Percentiles rank a stretch among this genome's conserved stretches.
phyloP scores from a whole-genome alignment of 2,329 filamentous ascomycete genomes.

The Colletotrichum plurivorum region DNA sequence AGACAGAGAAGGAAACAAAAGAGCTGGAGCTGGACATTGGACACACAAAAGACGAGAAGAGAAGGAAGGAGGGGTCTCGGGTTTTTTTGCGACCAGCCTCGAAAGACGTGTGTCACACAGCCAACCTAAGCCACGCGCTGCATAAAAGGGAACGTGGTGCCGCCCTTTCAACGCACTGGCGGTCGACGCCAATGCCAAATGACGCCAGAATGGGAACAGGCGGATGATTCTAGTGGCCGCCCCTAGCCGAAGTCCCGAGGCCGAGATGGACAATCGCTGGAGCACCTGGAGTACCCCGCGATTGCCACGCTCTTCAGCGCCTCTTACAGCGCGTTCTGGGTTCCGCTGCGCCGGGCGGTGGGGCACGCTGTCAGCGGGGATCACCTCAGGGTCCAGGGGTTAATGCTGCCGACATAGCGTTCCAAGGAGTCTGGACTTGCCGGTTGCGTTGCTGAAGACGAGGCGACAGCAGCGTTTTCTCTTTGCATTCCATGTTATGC shows the following conservation, averaged over 20 bases:
- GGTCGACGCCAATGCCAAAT: constrained; percentile 19
- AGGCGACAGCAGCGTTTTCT: constrained; percentile 1
- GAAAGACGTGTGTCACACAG: constrained; percentile 15
- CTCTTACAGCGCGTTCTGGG: constrained; percentile 28
- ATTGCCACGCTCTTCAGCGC: constrained; percentile 25
- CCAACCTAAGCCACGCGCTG: constrained; percentile 24
- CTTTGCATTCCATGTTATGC: neutral
- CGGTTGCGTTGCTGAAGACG: neutral
- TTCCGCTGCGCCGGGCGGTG: constrained; percentile 38
- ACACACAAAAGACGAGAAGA: neutral
- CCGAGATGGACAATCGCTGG: constrained; percentile 26
- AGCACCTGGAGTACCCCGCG: constrained; percentile 32
- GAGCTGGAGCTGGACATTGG: neutral
- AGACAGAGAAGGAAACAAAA: neutral
- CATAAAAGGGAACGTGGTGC: constrained; percentile 30
- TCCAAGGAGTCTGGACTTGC: no score
- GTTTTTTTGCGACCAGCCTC: constrained; percentile 2
- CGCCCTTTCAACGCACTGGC: constrained; percentile 23
- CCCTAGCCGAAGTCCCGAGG: constrained; percentile 39
- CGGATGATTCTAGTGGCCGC: constrained; percentile 32
- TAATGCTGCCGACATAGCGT: constrained; percentile 8
- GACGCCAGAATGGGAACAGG: constrained; percentile 26
- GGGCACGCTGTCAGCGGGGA: constrained; percentile 16
- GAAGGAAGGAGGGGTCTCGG: constrained; percentile 3
- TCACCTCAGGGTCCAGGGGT: constrained; percentile 32